Percentiles rank a stretch among this genome's conserved stretches.
Conservation (phyloP, 2,329 filamentous ascomycete genomes). For the Clonostachys chloroleuca region DNA sequence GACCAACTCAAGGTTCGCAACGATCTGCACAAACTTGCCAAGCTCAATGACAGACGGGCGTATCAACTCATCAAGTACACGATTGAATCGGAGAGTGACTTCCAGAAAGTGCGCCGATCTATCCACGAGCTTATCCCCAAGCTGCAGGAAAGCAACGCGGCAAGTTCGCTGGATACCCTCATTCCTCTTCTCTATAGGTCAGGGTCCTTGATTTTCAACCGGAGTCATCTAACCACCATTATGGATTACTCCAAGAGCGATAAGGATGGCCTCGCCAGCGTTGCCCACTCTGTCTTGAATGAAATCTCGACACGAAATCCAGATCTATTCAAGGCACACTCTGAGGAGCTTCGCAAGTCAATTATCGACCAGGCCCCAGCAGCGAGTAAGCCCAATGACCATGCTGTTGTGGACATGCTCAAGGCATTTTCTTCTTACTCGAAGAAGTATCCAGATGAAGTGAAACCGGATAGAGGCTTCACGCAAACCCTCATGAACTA, state of each 20-base stretch:
- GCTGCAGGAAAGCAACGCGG: constrained; percentile 56
- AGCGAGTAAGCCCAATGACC: constrained; percentile 61
- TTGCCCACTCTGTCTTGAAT: constrained; percentile 84
- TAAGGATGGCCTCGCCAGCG: constrained; percentile 69
- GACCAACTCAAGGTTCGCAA: constrained; percentile 67
- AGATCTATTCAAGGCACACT: constrained; percentile 86
- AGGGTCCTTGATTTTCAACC: constrained; percentile 84
- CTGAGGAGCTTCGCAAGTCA: constrained; percentile 85
- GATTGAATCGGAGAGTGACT: constrained; percentile 82
- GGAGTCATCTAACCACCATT: constrained; percentile 86
- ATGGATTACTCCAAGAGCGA: constrained; percentile 84
- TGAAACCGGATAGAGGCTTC: constrained; percentile 78
- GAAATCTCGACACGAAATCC: constrained; percentile 89
- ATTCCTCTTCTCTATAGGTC: constrained; percentile 79
- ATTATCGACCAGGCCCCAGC: constrained; percentile 78
- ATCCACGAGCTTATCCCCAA: constrained; percentile 87
- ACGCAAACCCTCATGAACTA: constrained; percentile 77
- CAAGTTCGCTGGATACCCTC: constrained; percentile 72
- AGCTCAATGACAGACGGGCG: constrained; percentile 80
- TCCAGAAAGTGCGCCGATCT: constrained; percentile 83
- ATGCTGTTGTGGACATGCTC: constrained; percentile 78
- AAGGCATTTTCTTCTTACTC: constrained; percentile 94
- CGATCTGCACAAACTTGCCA: constrained; percentile 87
- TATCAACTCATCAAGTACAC: constrained; percentile 88
- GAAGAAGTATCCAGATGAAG: constrained; percentile 76